phyloP scores from a whole-genome alignment of 192 early-diverging fungal genomes.

The Coemansia sp. region DNA sequence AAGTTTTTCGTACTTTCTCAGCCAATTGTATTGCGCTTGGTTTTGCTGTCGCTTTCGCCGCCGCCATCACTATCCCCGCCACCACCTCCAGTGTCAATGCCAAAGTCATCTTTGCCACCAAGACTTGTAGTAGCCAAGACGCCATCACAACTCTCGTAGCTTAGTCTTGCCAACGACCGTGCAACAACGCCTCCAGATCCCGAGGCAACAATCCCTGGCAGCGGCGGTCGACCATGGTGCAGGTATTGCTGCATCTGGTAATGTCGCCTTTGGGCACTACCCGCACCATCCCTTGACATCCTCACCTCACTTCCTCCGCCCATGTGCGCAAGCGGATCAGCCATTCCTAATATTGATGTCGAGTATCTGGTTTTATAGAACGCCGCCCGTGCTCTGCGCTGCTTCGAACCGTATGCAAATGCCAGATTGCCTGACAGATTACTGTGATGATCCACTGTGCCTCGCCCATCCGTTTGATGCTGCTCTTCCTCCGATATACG shows the following conservation, averaged over 20 bases:
- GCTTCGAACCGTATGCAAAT: slow-evolving; percentile 6
- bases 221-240: background rate
- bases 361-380: slow-evolving; percentile 10
- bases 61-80: background rate
- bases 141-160: slow-evolving; percentile 9
- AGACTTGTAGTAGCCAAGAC: background rate
- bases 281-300: background rate
- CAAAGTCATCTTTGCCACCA: background rate
- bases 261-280: background rate
- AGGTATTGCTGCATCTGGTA: background rate
- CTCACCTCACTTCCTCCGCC: background rate
- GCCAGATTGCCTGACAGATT: background rate
- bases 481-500: slow-evolving; percentile 30
- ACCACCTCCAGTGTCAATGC: background rate
- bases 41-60: background rate
- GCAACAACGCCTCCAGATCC: background rate
- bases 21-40: slow-evolving; percentile 10
- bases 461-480: background rate
- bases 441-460: background rate
- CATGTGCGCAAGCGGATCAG: slow-evolving; percentile 4
- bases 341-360: slow-evolving; percentile 8
- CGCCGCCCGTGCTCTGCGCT: slow-evolving; percentile 6
- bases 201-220: background rate
- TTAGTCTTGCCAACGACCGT: slow-evolving; percentile 10
- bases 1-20: background rate